Evolutionary conservation across 306 rosid genomes (phyloP), one percentile per base, ranked within the genome.

Genomic region (Vachellia pachyceras): DNA sequence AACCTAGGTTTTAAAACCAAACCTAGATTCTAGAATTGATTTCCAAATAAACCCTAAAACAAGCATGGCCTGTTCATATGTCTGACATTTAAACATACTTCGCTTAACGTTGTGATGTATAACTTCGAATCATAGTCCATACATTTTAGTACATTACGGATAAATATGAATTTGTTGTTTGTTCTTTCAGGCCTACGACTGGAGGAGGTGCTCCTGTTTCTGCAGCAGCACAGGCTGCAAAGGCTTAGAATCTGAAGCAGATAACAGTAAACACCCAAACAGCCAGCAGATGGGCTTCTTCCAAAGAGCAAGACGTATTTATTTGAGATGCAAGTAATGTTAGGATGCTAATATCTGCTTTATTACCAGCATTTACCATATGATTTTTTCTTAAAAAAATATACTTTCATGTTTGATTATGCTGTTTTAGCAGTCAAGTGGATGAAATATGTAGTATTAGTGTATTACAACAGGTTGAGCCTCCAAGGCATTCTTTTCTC

Each of bases 131-230:
- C 22, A 22, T 11, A 60, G 39, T 25, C 17, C 7, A 10, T 58
- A 23, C 17, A 3, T 23, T 23, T 7, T 22, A 57, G 13, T 1
- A 11, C 67, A 7, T 4, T 60, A 10, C 67, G 3, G 2, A 4
- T 11, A 61, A 29, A 29, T 61, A 29, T 60, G 67, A 29, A 29
- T 29, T 13, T 47, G 20, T 14, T 23, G 70, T 45, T 81, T 66
- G 40, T 29, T 47, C 52, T 73, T 86, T 55, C 36, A 90, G 97
- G 89, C 95, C 97, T 72, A 92, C 97, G 25, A 80, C 92, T 6
- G 97, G 97, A 12, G 93, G 93, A 81, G 64, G 81, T 69, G 84
- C 65, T 75, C 63, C 77, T 64, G 75, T 84, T 22, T 75, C 89
- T 11, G 79, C 89, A 0, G 79, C 88, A 0, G 73, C 87, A 3